phyloP scores from a whole-genome alignment of 2,329 filamentous ascomycete species.

The Pochonia chlamydosporia region DNA sequence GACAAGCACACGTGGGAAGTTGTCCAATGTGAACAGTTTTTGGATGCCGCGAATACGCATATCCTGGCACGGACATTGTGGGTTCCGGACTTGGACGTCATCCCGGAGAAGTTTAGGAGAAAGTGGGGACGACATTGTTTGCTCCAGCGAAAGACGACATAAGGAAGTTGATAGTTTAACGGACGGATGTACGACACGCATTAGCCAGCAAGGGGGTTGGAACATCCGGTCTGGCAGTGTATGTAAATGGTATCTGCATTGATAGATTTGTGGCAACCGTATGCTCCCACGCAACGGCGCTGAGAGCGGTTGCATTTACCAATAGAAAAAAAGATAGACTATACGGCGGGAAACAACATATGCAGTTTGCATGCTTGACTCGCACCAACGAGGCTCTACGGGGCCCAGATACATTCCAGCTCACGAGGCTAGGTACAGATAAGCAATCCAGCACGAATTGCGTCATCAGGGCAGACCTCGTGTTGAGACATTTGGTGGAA shows the following conservation, averaged over 20 bases:
- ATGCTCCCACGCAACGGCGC: too few species aligned
- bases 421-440: background rate
- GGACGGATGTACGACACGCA: background rate
- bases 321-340: too few species aligned
- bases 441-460: background rate
- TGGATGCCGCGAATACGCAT: conserved; percentile 72
- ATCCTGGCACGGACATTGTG: conserved; percentile 72
- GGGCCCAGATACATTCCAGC: background rate
- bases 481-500: background rate
- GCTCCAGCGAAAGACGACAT: conserved; percentile 43
- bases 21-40: conserved; percentile 69
- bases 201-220: too few species aligned
- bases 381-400: background rate
- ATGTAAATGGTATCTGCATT: too few species aligned
- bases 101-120: conserved; percentile 65
- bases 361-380: too few species aligned
- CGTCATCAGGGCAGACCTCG: background rate
- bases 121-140: conserved; percentile 89
- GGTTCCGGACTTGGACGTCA: conserved; percentile 65
- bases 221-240: too few species aligned
- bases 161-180: background rate
- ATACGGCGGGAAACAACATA: too few species aligned
- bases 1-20: conserved; percentile 73
- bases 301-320: too few species aligned
- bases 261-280: too few species aligned